Base-by-base conservation (phyloP, 1,139 yeast genomes). In the Yamadazyma aaseri region DNA sequence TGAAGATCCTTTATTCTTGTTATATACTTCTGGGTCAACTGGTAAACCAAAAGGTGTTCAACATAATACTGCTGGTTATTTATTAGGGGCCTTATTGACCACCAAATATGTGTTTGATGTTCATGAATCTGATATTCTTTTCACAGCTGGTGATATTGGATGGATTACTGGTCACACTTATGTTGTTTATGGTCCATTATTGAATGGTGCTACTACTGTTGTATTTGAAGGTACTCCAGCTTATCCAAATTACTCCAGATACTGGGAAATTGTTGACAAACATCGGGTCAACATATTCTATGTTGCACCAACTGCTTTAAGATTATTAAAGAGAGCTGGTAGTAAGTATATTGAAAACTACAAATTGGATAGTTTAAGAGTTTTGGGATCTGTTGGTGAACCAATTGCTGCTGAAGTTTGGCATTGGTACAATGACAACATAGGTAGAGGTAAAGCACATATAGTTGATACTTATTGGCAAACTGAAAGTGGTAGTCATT, bases 101-200 rank as follows among this genome's bases (percentile, higher is more conserved):
- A 86, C 97, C 40, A 86, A 83, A 63, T 92, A 90, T 63, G 86
- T 90, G 38, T 92, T 92, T 58, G 98, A 94, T 62, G 75, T 92
- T 39, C 96, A 87, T 59, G 78, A 81, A 35, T 84, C 85, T 51
- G 98, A 92, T 62, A 76, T 85, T 35, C 71, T 92, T 42, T 92
- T 92, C 73, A 90, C 97, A 34, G 97, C 97, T 35, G 97, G 97
- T 60, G 98, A 92, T 63, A 96, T 92, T 35, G 98, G 98, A 60
- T 92, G 98, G 98, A 92, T 92, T 58, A 92, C 98, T 26, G 98
- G 98, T 51, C 98, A 92, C 65, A 84, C 97, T 24, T 92, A 92
- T 56, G 96, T 95, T 23, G 71, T 90, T 42, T 92, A 92, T 59
- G 97, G 97, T 45, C 97, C 98, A 38, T 76, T 92, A 53, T 64